A percentile compares a stretch with the other conserved stretches of the same genome.
These are phyloP conservation scores for Amanita brunnescens DNA, from an alignment of 768 basidiomycete species.

Conservation along the genomic window DNA sequence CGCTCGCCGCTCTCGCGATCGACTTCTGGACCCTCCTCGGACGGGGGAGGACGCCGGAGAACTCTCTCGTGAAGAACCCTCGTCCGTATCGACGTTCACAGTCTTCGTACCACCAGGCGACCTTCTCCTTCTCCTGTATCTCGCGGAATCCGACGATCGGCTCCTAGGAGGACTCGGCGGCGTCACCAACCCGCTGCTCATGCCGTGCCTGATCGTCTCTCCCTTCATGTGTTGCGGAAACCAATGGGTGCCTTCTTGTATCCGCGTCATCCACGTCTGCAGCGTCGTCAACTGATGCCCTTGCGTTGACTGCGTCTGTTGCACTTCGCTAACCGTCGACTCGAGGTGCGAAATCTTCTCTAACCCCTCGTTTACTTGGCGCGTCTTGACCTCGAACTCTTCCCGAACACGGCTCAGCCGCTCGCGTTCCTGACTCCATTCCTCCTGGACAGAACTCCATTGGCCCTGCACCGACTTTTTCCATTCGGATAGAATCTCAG, in stretches of 20 bases:
- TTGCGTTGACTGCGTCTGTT: slow-evolving; percentile 27
- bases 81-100: slow-evolving; percentile 16
- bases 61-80: background rate
- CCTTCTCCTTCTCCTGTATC: slow-evolving; percentile 35
- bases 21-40: slow-evolving; percentile 9
- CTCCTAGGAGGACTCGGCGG: slow-evolving; percentile 66
- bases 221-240: slow-evolving; percentile 23
- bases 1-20: slow-evolving; percentile 9
- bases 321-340: slow-evolving; percentile 21
- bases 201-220: slow-evolving; percentile 24
- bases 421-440: slow-evolving; percentile 77
- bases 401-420: slow-evolving; percentile 63
- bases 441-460: slow-evolving; percentile 70
- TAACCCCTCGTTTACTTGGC: slow-evolving; percentile 45
- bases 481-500: slow-evolving; percentile 58
- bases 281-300: slow-evolving; percentile 12
- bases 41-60: background rate
- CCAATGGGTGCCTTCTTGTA: slow-evolving; percentile 6
- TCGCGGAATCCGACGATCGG: slow-evolving; percentile 52
- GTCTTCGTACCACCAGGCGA: slow-evolving; percentile 8
- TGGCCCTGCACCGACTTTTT: slow-evolving; percentile 71
- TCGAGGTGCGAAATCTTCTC: slow-evolving; percentile 33
- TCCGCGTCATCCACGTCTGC: slow-evolving; percentile 11
- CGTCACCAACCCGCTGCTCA: slow-evolving; percentile 50
- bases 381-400: slow-evolving; percentile 68